Percentiles rank a stretch among this genome's conserved stretches.
These are phyloP conservation scores for Heterococcus sp. DNA, from an alignment of 108 stramenopile species.

Conservation along the genomic window DNA sequence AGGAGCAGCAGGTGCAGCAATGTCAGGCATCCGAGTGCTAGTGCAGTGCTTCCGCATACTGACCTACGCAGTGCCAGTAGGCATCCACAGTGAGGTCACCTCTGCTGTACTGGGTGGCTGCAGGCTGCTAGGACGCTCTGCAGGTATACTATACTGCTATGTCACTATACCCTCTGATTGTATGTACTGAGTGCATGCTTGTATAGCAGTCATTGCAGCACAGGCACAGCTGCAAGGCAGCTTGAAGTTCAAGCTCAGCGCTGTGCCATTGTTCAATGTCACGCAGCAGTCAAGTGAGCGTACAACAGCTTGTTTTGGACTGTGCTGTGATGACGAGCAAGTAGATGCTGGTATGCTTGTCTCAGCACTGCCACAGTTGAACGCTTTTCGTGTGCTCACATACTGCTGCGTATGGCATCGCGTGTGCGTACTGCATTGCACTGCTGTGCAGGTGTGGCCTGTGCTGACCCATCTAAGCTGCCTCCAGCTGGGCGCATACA, in stretches of 20 bases:
- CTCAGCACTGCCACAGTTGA: neutral
- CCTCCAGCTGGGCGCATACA: slow-evolving; percentile 70
- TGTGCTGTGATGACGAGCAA: too few relatives aligned
- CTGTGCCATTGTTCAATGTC: neutral
- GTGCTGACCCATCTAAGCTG: slow-evolving; percentile 66
- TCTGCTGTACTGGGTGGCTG: too few relatives aligned
- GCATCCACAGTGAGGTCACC: slow-evolving; percentile 89
- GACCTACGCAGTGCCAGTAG: slow-evolving; percentile 85
- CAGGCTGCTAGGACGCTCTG: slow-evolving; percentile 68
- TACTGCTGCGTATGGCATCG: neutral
- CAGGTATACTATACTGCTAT: neutral
- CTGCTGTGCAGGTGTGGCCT: slow-evolving; percentile 62
- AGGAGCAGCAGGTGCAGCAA: neutral
- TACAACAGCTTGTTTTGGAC: neutral
- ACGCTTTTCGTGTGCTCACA: neutral
- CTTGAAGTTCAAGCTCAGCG: neutral
- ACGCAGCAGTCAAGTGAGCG: neutral
- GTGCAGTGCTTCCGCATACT: slow-evolving; percentile 62
- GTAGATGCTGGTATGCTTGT: neutral
- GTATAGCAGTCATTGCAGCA: neutral
- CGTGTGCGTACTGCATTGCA: neutral
- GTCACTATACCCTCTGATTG: neutral
- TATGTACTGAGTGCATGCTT: neutral
- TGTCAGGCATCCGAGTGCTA: slow-evolving; percentile 12
- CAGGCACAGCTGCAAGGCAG: neutral